phyloP scores from a whole-genome alignment of 2,329 filamentous ascomycete species.

The Coniochaeta ligniaria region DNA sequence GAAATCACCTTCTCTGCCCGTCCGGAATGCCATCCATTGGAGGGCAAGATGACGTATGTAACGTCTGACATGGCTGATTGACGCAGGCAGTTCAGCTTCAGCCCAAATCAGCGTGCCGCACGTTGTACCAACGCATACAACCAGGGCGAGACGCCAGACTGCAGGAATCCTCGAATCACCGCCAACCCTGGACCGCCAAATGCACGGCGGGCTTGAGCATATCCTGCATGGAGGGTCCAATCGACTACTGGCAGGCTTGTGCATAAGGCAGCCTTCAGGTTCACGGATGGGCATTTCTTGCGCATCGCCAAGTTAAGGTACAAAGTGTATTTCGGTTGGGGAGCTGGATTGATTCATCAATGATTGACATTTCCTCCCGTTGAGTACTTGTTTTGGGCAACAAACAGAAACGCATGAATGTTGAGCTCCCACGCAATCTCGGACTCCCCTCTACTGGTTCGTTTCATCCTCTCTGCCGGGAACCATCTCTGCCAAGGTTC shows the following conservation, averaged over 20 bases:
- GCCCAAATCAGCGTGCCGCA: background rate
- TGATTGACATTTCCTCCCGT: too few species aligned
- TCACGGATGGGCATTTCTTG: background rate
- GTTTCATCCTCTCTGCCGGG: background rate
- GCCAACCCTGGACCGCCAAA: background rate
- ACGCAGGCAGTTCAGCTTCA: background rate
- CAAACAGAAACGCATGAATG: background rate
- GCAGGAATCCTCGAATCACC: background rate
- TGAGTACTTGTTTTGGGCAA: background rate
- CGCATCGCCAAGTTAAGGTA: too few species aligned
- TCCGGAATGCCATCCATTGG: background rate
- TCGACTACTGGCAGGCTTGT: background rate
- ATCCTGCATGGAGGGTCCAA: conserved; percentile 1
- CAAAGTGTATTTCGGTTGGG: too few species aligned
- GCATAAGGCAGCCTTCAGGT: background rate
- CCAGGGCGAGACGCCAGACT: background rate
- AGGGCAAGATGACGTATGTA: background rate
- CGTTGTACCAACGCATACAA: background rate
- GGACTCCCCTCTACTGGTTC: background rate
- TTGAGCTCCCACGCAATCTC: background rate
- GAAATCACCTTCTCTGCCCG: background rate
- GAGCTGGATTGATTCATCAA: too few species aligned
- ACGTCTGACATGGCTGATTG: background rate
- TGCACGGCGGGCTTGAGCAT: background rate
- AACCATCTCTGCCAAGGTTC: background rate